Conservation (phyloP, 2,329 filamentous ascomycete species). For the Alternaria burnsii region DNA sequence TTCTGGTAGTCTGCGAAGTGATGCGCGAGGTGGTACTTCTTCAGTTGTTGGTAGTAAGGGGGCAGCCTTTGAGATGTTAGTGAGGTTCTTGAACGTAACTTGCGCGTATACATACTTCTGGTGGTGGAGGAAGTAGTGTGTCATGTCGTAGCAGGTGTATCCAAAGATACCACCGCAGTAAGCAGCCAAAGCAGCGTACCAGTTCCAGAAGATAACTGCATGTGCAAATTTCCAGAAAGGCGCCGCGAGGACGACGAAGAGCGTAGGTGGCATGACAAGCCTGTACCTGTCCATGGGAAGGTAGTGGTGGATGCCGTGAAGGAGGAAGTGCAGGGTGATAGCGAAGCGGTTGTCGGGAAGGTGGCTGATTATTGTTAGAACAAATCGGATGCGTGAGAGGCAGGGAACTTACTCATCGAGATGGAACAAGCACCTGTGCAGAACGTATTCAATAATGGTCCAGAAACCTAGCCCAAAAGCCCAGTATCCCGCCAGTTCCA, state of each 20-base stretch:
- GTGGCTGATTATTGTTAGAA: constrained; percentile 62
- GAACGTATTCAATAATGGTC: constrained; percentile 86
- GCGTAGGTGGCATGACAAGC: constrained; percentile 92
- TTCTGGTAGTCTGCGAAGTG: constrained; percentile 99
- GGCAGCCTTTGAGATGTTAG: constrained; percentile 67
- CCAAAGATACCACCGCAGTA: constrained; percentile 94
- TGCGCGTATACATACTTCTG: constrained; percentile 68
- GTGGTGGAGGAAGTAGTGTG: constrained; percentile 98
- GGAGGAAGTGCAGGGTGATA: constrained; percentile 87
- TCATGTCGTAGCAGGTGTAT: constrained; percentile 95
- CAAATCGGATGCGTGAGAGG: background rate
- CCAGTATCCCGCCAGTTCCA: constrained; percentile 69
- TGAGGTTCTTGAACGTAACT: background rate
- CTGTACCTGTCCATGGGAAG: constrained; percentile 98
- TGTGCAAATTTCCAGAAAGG: constrained; percentile 96
- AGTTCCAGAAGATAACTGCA: constrained; percentile 80
- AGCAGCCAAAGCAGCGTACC: constrained; percentile 79
- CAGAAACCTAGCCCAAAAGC: constrained; percentile 77
- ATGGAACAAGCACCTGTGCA: constrained; percentile 94
- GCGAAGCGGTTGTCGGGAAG: constrained; percentile 91
- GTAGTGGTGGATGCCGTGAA: constrained; percentile 98
- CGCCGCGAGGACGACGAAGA: constrained; percentile 82
- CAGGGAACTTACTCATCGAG: constrained; percentile 77
- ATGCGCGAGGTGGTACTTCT: constrained; percentile 97
- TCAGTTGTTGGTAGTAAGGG: constrained; percentile 86